These are phyloP conservation scores for Tetrapisispora nanseiensis DNA, from an alignment of 805 yeast species.

Conservation along the genomic window DNA sequence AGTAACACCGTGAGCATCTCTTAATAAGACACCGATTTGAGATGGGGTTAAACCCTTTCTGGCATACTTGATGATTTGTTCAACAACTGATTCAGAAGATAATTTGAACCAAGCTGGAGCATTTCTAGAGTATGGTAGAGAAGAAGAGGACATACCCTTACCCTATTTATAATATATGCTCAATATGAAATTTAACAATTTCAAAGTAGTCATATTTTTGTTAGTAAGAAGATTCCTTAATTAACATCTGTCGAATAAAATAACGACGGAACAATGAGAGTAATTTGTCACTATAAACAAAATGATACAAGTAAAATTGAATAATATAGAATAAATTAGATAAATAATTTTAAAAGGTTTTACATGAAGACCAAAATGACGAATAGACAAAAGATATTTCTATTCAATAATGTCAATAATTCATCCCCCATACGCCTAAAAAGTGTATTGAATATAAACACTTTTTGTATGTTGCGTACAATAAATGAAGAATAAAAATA, in stretches of 20 bases:
- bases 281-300: background rate
- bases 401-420: too few species aligned
- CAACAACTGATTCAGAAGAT: slow-evolving; percentile 89
- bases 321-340: too few species aligned
- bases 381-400: too few species aligned
- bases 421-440: too few species aligned
- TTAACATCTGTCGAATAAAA: too few species aligned
- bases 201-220: background rate
- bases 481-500: too few species aligned
- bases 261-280: too few species aligned
- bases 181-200: background rate
- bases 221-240: slow-evolving; percentile 2
- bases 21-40: slow-evolving; percentile 96
- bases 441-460: too few species aligned
- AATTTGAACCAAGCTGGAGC: slow-evolving; percentile 99
- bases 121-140: slow-evolving; percentile 98
- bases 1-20: slow-evolving; percentile 99
- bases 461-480: too few species aligned
- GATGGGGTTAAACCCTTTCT: slow-evolving; percentile 99
- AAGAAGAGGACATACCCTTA: slow-evolving; percentile 98
- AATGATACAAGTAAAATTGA: too few species aligned
- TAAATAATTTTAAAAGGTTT: too few species aligned
- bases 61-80: slow-evolving; percentile 98
- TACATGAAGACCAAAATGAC: too few species aligned
- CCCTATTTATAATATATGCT: slow-evolving; percentile 46